These are phyloP conservation scores for Alternaria sp. DNA, from an alignment of 2,329 filamentous ascomycete species.

Conservation along the genomic window DNA sequence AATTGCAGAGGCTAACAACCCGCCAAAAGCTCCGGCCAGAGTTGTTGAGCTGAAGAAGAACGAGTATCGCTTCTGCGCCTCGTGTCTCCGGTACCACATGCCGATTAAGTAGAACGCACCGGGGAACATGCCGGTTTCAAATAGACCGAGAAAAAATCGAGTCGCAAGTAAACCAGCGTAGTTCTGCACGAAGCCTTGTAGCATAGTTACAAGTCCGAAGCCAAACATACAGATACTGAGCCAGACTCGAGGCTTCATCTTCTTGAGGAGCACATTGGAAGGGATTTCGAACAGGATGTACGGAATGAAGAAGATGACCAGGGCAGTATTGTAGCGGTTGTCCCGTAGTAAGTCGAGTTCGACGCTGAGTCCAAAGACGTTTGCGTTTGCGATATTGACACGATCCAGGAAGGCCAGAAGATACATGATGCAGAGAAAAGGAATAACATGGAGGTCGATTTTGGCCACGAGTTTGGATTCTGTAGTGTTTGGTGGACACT, in stretches of 20 bases:
- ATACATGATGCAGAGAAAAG: slow-evolving; percentile 61
- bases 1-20: slow-evolving; percentile 83
- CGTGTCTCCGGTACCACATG: slow-evolving; percentile 88
- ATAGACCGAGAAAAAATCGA: slow-evolving; percentile 79
- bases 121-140: slow-evolving; percentile 64
- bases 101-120: slow-evolving; percentile 72
- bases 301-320: slow-evolving; percentile 64
- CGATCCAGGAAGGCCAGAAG: slow-evolving; percentile 59
- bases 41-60: slow-evolving; percentile 92
- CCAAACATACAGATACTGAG: slow-evolving; percentile 82
- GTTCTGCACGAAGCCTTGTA: slow-evolving; percentile 79
- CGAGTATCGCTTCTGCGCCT: slow-evolving; percentile 89
- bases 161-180: slow-evolving; percentile 80
- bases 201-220: slow-evolving; percentile 72
- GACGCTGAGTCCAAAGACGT: slow-evolving; percentile 58
- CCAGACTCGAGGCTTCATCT: slow-evolving; percentile 62
- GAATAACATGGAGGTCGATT: slow-evolving; percentile 60
- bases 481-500: slow-evolving; percentile 60
- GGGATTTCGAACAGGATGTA: slow-evolving; percentile 64
- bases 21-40: slow-evolving; percentile 83
- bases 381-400: slow-evolving; percentile 64
- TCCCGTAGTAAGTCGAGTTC: slow-evolving; percentile 55
- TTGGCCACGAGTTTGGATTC: slow-evolving; percentile 56
- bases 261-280: slow-evolving; percentile 61
- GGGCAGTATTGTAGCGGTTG: slow-evolving; percentile 59